A percentile compares a stretch with the other conserved stretches of the same genome.
Conservation (phyloP, 345 rosid species). For the Aquilaria malaccensis region DNA sequence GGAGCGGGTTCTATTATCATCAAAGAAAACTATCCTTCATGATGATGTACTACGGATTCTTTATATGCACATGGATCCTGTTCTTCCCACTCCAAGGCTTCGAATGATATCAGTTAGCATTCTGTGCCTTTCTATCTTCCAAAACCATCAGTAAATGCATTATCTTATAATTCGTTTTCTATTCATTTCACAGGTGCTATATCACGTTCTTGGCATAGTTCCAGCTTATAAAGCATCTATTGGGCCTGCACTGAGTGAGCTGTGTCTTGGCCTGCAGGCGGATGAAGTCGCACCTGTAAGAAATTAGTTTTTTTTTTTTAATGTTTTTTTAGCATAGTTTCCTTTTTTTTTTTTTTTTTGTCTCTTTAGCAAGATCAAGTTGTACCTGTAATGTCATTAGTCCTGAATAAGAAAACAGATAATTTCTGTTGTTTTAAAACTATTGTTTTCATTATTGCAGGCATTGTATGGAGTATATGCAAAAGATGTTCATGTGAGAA, state of each 20-base stretch:
- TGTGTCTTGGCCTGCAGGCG: constrained; percentile 87
- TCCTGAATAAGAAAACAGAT: not conserved
- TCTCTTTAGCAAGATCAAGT: constrained; percentile 2
- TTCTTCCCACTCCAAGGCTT: constrained; percentile 90
- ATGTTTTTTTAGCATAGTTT: no score
- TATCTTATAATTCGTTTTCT: not conserved
- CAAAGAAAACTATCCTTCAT: constrained; percentile 82
- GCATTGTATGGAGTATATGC: constrained; percentile 91
- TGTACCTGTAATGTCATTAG: not conserved
- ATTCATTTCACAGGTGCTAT: constrained; percentile 60
- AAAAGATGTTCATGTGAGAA: constrained; percentile 88
- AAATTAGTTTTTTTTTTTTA: constrained; percentile 8
- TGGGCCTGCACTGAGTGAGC: constrained; percentile 84
- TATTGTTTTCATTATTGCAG: constrained; percentile 33
- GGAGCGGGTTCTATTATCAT: constrained; percentile 67
- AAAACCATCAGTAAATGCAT: not conserved
- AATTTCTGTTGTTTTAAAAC: not conserved
- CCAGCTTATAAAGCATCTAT: constrained; percentile 80
- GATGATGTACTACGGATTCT: constrained; percentile 78
- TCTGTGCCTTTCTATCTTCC: constrained; percentile 15
- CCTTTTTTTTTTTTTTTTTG: no score
- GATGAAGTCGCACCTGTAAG: constrained; percentile 82
- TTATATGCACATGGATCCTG: constrained; percentile 84
- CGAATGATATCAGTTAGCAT: constrained; percentile 78
- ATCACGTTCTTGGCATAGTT: constrained; percentile 80